A percentile compares a stretch with the other conserved stretches of the same genome.
phyloP scores from a whole-genome alignment of 495 filamentous ascomycete genomes.

The Podospora pseudopauciseta region DNA sequence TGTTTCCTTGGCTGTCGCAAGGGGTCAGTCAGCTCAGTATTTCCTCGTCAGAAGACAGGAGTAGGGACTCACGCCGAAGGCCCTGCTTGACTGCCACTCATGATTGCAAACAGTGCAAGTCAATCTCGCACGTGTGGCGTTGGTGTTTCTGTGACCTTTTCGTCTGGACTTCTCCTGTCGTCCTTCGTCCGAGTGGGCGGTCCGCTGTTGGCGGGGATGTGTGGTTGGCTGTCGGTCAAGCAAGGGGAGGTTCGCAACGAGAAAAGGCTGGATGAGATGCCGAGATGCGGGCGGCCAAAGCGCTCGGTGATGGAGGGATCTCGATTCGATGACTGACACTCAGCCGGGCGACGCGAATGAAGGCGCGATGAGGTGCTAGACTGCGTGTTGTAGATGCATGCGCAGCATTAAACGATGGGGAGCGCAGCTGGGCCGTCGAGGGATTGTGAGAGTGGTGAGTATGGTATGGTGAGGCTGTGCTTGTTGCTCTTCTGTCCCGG shows the following conservation, averaged over 20 bases:
- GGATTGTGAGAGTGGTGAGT: slow-evolving; percentile 21
- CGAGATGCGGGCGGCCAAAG: background rate
- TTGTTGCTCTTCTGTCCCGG: slow-evolving; percentile 13
- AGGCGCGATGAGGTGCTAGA: background rate
- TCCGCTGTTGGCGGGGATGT: slow-evolving; percentile 2
- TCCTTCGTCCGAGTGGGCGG: background rate
- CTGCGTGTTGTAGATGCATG: slow-evolving; percentile 6
- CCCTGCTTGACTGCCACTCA: slow-evolving; percentile 32
- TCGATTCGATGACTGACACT: slow-evolving; percentile 1
- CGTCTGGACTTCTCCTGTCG: background rate
- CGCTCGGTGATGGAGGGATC: slow-evolving; percentile 5
- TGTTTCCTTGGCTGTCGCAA: slow-evolving; percentile 56
- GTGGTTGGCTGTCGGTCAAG: background rate
- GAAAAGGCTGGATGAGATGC: background rate
- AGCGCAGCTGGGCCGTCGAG: slow-evolving; percentile 16
- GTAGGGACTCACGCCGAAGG: slow-evolving; percentile 30
- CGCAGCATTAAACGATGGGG: slow-evolving; percentile 12
- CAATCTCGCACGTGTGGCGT: slow-evolving; percentile 17
- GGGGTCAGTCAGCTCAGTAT: slow-evolving; percentile 18
- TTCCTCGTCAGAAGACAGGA: slow-evolving; percentile 7
- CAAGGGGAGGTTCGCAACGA: background rate
- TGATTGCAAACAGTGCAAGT: slow-evolving; percentile 22
- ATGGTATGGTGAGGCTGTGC: slow-evolving; percentile 32
- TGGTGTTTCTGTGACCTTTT: slow-evolving; percentile 3
- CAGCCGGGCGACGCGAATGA: slow-evolving; percentile 1